Conservation (phyloP, 1,139 yeast species). For the Nakaseomyces nivariensis region DNA sequence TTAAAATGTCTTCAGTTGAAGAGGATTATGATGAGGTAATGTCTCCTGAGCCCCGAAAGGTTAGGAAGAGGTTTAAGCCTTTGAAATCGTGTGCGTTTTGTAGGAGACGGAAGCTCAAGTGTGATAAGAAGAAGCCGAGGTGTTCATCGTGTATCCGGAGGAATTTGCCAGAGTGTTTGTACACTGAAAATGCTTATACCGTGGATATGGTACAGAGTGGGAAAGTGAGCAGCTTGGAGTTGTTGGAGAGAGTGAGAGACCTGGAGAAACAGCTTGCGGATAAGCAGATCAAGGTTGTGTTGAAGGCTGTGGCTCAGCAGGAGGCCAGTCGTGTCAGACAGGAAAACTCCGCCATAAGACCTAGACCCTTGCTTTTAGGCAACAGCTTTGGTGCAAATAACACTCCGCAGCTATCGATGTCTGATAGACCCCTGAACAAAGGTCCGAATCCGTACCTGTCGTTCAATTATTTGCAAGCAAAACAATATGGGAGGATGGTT, state of each 20-base stretch:
- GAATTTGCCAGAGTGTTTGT: slow-evolving; percentile 18
- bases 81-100: slow-evolving; percentile 28
- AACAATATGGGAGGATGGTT: slow-evolving; percentile 13
- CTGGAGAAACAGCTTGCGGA: slow-evolving; percentile 5
- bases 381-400: neutral
- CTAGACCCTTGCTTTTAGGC: no score
- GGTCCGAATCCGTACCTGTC: slow-evolving; percentile 13
- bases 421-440: neutral
- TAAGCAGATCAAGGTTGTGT: neutral
- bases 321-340: neutral
- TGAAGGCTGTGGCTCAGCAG: neutral
- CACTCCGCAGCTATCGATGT: neutral
- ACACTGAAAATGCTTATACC: slow-evolving; percentile 15
- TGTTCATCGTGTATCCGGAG: slow-evolving; percentile 22
- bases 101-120: slow-evolving; percentile 25
- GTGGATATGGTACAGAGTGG: slow-evolving; percentile 2
- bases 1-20: neutral
- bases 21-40: slow-evolving; percentile 6
- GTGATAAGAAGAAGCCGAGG: slow-evolving; percentile 24
- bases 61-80: slow-evolving; percentile 10
- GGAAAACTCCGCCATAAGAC: no score
- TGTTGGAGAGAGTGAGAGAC: slow-evolving; percentile 4
- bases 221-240: neutral
- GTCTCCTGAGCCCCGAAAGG: slow-evolving; percentile 8
- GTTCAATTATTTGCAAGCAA: slow-evolving; percentile 11